phyloP scores from a whole-genome alignment of 768 basidiomycete species.

The Serendipita vermifera region DNA sequence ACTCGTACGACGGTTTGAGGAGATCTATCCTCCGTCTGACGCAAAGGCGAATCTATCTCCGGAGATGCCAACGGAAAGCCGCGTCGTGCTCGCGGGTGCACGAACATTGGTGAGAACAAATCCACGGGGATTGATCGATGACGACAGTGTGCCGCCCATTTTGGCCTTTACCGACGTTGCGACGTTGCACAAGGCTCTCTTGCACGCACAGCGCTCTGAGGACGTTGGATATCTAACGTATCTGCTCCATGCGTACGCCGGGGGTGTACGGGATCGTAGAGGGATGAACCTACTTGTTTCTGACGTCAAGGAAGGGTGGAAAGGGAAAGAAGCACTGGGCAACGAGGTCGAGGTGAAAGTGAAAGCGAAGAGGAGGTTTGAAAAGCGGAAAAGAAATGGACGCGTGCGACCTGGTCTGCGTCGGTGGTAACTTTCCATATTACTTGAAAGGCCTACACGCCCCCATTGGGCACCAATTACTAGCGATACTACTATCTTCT shows the following conservation, averaged over 20 bases:
- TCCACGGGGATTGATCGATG: conserved; percentile 43
- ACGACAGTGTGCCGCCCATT: conserved; percentile 70
- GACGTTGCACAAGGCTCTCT: conserved; percentile 59
- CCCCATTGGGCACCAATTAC: too few species aligned
- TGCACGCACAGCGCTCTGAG: conserved; percentile 25
- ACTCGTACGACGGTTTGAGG: conserved; percentile 48
- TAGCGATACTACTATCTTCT: too few species aligned
- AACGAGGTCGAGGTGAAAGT: background rate
- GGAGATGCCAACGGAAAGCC: conserved; percentile 41
- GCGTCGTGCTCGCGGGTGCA: conserved; percentile 38
- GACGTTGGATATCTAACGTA: conserved; percentile 60
- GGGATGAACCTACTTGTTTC: background rate
- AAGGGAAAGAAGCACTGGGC: background rate
- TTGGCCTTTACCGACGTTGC: conserved; percentile 68
- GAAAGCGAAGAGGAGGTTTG: background rate
- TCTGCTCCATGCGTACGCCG: conserved; percentile 49
- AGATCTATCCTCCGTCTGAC: conserved; percentile 51
- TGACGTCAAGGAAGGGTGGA: conserved; percentile 1
- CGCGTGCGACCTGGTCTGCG: too few species aligned
- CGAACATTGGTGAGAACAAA: conserved; percentile 64
- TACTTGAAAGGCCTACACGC: too few species aligned
- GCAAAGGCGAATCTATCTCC: conserved; percentile 25
- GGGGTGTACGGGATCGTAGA: background rate
- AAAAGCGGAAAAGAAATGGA: background rate
- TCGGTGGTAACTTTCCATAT: too few species aligned